phyloP scores from a whole-genome alignment of 805 yeast species.

The Wickerhamiella sorbophila region DNA sequence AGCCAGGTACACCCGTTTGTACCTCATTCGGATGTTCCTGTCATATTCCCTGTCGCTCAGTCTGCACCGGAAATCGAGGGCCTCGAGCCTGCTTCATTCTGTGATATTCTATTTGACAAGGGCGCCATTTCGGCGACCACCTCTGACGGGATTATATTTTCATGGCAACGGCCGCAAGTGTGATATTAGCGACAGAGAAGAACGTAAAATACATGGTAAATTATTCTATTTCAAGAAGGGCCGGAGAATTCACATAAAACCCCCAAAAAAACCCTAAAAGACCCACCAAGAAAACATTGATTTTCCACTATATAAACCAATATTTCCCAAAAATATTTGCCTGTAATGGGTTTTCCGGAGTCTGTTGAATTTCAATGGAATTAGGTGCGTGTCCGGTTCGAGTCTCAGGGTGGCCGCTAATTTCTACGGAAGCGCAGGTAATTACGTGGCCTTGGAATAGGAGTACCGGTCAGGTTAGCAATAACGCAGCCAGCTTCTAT shows the following conservation, averaged over 20 bases:
- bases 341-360: slow-evolving; percentile 8
- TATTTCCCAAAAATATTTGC: neutral
- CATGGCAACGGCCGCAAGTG: slow-evolving; percentile 20
- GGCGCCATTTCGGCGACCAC: slow-evolving; percentile 17
- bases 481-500: slow-evolving; percentile 22
- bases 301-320: neutral
- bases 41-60: slow-evolving; percentile 20
- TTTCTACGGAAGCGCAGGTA: slow-evolving; percentile 16
- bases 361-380: slow-evolving; percentile 5
- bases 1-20: slow-evolving; percentile 18
- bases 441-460: slow-evolving; percentile 16
- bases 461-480: slow-evolving; percentile 23
- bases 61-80: slow-evolving; percentile 17
- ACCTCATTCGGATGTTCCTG: slow-evolving; percentile 16
- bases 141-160: slow-evolving; percentile 24
- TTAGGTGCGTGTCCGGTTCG: slow-evolving; percentile 24
- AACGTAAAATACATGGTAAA: no score
- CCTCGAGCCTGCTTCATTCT: slow-evolving; percentile 19
- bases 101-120: slow-evolving; percentile 19
- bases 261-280: no score
- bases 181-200: no score
- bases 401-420: slow-evolving; percentile 19
- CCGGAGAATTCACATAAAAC: no score
- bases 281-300: no score
- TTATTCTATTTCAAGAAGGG: no score